Evolutionary conservation across 176 grass and related monocot species (phyloP).

Genomic region (Eremochloa ophiuroides): DNA sequence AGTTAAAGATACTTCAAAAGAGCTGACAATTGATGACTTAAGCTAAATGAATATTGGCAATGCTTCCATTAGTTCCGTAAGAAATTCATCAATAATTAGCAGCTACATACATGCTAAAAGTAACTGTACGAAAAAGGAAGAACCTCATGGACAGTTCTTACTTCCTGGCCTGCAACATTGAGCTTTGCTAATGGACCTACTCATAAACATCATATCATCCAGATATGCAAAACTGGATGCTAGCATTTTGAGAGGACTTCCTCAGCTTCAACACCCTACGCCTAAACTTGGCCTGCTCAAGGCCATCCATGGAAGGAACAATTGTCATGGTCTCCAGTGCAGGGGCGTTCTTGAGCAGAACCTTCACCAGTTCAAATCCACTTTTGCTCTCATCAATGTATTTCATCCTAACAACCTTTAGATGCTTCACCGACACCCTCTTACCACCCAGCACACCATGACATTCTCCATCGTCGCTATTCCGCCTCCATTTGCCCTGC

Average conservation of each 20-base stretch:
- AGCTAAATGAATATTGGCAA: constrained; percentile 10
- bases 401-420: constrained; percentile 45
- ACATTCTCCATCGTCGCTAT: constrained; percentile 11
- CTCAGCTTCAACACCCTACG: constrained; percentile 46
- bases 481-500: constrained; percentile 28
- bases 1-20: not conserved
- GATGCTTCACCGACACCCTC: constrained; percentile 21
- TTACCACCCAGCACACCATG: constrained; percentile 9
- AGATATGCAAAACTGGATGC: constrained; percentile 28
- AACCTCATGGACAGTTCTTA: not conserved
- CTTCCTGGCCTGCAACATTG: not conserved
- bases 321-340: constrained; percentile 45
- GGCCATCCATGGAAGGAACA: constrained; percentile 60
- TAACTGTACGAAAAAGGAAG: not conserved
- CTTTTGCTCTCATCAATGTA: constrained; percentile 56
- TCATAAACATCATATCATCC: constrained; percentile 22
- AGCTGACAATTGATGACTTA: not conserved
- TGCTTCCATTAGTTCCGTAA: not conserved
- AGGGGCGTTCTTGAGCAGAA: constrained; percentile 43
- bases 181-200: not conserved
- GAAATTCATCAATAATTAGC: not conserved
- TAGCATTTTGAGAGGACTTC: constrained; percentile 29
- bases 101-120: not conserved
- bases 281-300: constrained; percentile 52
- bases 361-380: constrained; percentile 51